Percentiles rank a stretch among this genome's conserved stretches.
Conservation (phyloP, 129 eudicot species). For the Smallanthus sonchifolius region DNA sequence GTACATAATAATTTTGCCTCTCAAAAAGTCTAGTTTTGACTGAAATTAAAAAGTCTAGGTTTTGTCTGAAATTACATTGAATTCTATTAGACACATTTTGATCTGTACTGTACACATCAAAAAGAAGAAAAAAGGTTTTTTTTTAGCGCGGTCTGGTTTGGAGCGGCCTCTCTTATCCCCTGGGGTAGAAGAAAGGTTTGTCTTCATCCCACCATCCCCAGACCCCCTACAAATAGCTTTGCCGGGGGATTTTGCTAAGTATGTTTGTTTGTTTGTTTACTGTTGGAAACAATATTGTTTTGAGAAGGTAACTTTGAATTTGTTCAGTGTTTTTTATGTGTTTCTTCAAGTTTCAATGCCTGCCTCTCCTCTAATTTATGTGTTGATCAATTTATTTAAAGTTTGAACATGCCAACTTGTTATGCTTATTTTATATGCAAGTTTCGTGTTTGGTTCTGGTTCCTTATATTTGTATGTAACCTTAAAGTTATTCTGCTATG, state of each 20-base stretch:
- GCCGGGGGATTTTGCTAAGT: too few relatives aligned
- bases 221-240: too few relatives aligned
- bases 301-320: not conserved
- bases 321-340: not conserved
- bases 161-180: too few relatives aligned
- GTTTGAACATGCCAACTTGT: not conserved
- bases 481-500: conserved; percentile 1
- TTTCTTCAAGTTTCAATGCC: not conserved
- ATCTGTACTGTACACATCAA: too few relatives aligned
- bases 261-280: too few relatives aligned
- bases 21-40: conserved; percentile 3
- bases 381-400: not conserved
- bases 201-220: too few relatives aligned
- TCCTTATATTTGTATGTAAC: conserved; percentile 1
- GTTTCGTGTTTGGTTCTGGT: not conserved
- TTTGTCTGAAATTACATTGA: too few relatives aligned
- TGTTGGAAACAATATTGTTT: not conserved
- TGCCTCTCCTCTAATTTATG: not conserved
- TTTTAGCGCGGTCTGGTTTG: too few relatives aligned
- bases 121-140: too few relatives aligned
- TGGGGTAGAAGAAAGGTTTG: too few relatives aligned
- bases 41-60: not conserved
- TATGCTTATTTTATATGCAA: not conserved
- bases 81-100: too few relatives aligned
- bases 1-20: not conserved